A percentile compares a stretch with the other conserved stretches of the same genome.
These are phyloP conservation scores for Colletotrichum falcatum DNA, from an alignment of 2,329 filamentous ascomycete species.

Conservation along the genomic window DNA sequence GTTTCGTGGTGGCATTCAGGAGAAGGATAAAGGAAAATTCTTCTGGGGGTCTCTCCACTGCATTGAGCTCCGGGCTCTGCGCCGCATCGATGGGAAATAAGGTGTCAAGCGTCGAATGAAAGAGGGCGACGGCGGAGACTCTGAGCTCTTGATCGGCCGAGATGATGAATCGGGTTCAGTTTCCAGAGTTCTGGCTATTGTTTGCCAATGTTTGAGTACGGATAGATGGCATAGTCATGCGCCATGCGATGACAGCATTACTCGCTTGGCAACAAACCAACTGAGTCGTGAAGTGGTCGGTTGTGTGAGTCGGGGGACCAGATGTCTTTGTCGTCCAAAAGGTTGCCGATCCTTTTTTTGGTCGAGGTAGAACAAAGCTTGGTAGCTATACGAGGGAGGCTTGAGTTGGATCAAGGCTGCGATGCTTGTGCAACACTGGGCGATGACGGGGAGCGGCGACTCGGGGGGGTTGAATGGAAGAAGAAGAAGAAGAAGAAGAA, in stretches of 20 bases:
- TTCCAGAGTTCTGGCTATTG: neutral
- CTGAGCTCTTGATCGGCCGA: neutral
- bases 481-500: too few relatives aligned
- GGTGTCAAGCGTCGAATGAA: slow-evolving; percentile 33
- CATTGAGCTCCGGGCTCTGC: slow-evolving; percentile 29
- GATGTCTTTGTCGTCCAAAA: neutral
- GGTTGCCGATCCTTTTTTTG: slow-evolving; percentile 22
- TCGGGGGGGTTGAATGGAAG: too few relatives aligned
- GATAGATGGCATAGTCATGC: slow-evolving; percentile 15
- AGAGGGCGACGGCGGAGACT: neutral
- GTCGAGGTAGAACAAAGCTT: neutral
- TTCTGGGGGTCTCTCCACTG: slow-evolving; percentile 23
- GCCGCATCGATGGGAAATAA: slow-evolving; percentile 34
- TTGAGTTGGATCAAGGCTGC: slow-evolving; percentile 9
- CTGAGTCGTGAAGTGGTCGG: slow-evolving; percentile 21
- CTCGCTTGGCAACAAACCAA: neutral
- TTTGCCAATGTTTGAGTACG: slow-evolving; percentile 1
- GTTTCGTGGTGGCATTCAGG: slow-evolving; percentile 32
- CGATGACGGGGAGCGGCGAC: neutral
- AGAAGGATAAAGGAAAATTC: slow-evolving; percentile 25
- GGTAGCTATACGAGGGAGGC: neutral
- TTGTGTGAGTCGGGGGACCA: neutral
- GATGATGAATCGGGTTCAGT: neutral
- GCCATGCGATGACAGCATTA: slow-evolving; percentile 4
- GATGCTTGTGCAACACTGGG: slow-evolving; percentile 16